Evolutionary conservation across 75 land plant genomes (phyloP), one percentile per base, ranked within the genome.

Genomic region (Pinus taeda): DNA sequence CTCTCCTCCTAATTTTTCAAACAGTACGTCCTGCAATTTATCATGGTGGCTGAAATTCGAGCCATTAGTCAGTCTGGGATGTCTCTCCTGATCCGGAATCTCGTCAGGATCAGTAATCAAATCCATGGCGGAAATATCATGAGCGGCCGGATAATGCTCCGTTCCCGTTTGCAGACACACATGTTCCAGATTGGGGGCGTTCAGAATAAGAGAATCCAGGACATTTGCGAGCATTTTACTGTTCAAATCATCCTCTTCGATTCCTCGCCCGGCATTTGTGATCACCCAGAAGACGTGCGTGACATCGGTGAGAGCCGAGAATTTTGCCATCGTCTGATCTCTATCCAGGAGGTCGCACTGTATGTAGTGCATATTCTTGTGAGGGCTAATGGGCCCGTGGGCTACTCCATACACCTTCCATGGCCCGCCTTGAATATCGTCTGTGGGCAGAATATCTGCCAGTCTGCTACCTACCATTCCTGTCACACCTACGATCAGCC

Each of bases 331-430:
- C 24, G 90, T 60, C 24, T 90, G 85, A 5, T 53, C 75, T 11
- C 61, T 14, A 49, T 89, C 87, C 37, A 86, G 64, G 26, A 88
- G 36, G 74, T 90, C 90, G 79, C 88, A 45, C 49, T 45, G 8
- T 45, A 45, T 45, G 49, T 45, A 45, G 0, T 45, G 49, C 7
- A 45, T 45, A 45, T 7, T 6, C 9, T 45, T 45, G 49, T 45
- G 49, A 45, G 49, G 49, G 59, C 49, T 45, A 45, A 45, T 45
- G 9, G 85, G 83, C 24, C 86, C 81, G 36, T 87, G 79, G 13
- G 88, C 87, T 56, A 91, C 88, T 45, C 84, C 93, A 83, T 87
- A 89, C 30, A 91, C 86, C 83, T 89, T 91, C 93, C 91, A 91
- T 0, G 87, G 93, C 22, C 89, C 91, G 4, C 87, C 91, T 33